Base-by-base conservation (phyloP, 2,329 filamentous ascomycete genomes). In the Botryosphaeria dothidea region DNA sequence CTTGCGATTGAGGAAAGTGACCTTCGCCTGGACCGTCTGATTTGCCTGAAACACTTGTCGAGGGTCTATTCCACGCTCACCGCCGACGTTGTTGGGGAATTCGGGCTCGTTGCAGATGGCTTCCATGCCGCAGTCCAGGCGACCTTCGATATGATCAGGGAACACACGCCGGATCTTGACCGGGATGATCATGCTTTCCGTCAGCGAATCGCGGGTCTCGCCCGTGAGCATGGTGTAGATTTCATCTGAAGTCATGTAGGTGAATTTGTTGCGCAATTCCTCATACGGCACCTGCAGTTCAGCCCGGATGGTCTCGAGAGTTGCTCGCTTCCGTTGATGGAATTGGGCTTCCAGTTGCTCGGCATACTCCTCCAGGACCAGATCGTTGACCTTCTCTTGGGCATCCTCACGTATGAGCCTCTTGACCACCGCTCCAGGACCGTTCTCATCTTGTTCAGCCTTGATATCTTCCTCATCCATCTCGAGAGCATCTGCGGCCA, bases 401-500 rank as follows among this genome's bases (percentile, higher is more conserved):
- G 93, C 91, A 54, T 97, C 92, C 65, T 98, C 93, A 73, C 92
- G 92, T 76, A 99, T 92, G n/a, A 99, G 87, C 77, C 94, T 96
- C 68, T 93, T 90, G 63, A 99, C 92, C 70, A 98, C 93, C 7
- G 94, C 95, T 17, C 92, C 93, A 0, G 91, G 85, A 0, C 95
- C 95, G 68, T 93, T 92, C 73, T 97, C 92, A 69, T 96, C 92
- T 4, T 90, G 91, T 79, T 98, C 93, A 1, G 91, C 92, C 78
- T 97, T 96, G 75, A 99, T 92, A 72, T 99, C 95, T 81, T 99
- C 95, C 79, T 99, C 95, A 71, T 99, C 95, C 69, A 99, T 85
- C 75, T 97, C 94, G 54, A 99, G 83, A 17, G 95, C 95, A 82
- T 99, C 95, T 3, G 95, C 95, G 21, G 95, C 95, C 90, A 99